A percentile compares a stretch with the other conserved stretches of the same genome.
Evolutionary conservation across 306 rosid genomes (phyloP).

Genomic region (cucumber (Cucumis sativus)): DNA sequence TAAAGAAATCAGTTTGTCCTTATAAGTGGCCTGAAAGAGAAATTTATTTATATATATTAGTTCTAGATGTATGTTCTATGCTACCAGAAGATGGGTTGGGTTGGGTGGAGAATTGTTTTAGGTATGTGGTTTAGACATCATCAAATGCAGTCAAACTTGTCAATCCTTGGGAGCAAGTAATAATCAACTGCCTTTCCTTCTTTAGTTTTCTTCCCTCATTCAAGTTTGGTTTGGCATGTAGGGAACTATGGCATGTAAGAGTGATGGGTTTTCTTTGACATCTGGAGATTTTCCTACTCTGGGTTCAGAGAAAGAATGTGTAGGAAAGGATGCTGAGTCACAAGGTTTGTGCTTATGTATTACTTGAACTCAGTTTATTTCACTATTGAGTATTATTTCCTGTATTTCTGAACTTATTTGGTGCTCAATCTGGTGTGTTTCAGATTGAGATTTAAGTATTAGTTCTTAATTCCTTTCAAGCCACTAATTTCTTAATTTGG

Average conservation of each 20-base stretch:
- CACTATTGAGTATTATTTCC: neutral
- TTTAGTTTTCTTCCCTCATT: neutral
- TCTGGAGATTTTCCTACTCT: conserved; percentile 96
- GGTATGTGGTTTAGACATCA: neutral
- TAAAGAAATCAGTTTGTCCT: neutral
- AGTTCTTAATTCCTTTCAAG: neutral
- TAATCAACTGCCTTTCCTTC: neutral
- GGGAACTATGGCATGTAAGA: conserved; percentile 50
- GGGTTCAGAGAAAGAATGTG: conserved; percentile 77
- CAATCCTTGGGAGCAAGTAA: neutral
- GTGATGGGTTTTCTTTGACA: conserved; percentile 63
- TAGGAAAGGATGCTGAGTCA: conserved; percentile 39
- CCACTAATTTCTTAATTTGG: neutral
- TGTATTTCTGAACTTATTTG: conserved; percentile 1
- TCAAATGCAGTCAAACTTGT: neutral
- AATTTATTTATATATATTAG: neutral
- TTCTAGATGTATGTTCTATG: neutral
- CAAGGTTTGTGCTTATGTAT: conserved; percentile 40
- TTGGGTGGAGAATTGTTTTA: neutral
- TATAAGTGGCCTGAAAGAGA: neutral
- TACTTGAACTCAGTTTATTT: neutral
- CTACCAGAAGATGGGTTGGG: neutral
- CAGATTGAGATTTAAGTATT: neutral
- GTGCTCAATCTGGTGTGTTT: neutral
- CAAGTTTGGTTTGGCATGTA: conserved; percentile 15